These are phyloP conservation scores for Cucurbita ficifolia DNA, from an alignment of 306 rosid species.

Conservation along the genomic window DNA sequence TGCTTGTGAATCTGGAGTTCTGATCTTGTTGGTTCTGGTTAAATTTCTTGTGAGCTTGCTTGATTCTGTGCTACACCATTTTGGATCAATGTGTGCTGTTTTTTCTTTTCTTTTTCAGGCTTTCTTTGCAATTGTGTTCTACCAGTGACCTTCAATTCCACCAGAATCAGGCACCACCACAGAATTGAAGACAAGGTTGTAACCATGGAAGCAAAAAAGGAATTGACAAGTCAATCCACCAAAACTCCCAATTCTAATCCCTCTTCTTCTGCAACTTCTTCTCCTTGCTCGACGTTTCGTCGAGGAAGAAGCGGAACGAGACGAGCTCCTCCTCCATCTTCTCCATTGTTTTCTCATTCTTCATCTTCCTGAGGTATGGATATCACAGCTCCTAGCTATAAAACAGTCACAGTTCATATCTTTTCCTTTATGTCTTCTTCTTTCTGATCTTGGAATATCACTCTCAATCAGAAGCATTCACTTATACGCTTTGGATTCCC, in stretches of 20 bases:
- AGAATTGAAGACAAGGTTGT: conserved; percentile 40
- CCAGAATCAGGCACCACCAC: conserved; percentile 72
- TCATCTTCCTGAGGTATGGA: not conserved
- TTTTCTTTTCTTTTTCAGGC: conserved; percentile 27
- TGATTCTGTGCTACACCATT: not conserved
- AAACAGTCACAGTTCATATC: not conserved
- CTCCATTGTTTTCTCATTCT: conserved; percentile 45
- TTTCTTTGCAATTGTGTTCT: conserved; percentile 82
- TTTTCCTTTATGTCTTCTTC: not conserved
- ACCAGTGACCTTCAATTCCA: conserved; percentile 59
- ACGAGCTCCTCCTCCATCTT: conserved; percentile 63
- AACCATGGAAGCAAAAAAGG: conserved; percentile 38
- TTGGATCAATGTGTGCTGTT: not conserved
- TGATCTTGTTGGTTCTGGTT: not conserved
- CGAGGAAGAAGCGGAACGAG: conserved; percentile 71
- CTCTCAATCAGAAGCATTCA: not conserved
- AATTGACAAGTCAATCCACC: conserved; percentile 22
- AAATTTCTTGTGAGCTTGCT: not conserved
- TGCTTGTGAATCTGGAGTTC: not conserved
- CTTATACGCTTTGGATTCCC: not conserved
- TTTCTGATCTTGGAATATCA: not conserved
- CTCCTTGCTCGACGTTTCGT: conserved; percentile 25
- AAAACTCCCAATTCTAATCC: conserved; percentile 30
- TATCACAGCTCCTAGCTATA: not conserved
- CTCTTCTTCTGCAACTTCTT: conserved; percentile 20